phyloP scores from a whole-genome alignment of 805 yeast genomes.

The Zygosaccharomyces siamensis region DNA sequence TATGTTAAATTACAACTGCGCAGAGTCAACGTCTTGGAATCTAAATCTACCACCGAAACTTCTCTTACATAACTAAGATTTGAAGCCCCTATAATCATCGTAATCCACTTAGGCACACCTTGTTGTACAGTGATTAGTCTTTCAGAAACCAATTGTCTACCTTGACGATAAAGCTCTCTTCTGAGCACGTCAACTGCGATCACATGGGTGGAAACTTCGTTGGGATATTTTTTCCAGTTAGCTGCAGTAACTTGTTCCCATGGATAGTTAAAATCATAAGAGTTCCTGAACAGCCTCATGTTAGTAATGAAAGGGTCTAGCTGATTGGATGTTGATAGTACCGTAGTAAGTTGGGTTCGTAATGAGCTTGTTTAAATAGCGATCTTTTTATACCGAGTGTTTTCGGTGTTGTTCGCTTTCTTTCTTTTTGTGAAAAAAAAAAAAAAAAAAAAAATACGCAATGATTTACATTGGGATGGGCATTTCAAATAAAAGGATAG shows the following conservation, averaged over 20 bases:
- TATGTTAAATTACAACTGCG: constrained; percentile 84
- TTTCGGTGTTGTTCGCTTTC: constrained; percentile 1
- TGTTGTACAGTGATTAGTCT: constrained; percentile 86
- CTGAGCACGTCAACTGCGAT: constrained; percentile 85
- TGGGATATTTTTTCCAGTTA: constrained; percentile 96
- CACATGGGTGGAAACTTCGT: constrained; percentile 86
- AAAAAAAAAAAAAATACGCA: neutral
- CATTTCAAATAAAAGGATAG: neutral
- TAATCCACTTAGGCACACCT: constrained; percentile 77
- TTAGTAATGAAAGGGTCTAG: neutral
- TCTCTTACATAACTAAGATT: constrained; percentile 81
- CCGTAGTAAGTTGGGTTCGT: too few species aligned
- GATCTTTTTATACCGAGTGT: neutral
- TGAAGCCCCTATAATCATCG: constrained; percentile 64
- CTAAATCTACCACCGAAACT: constrained; percentile 75
- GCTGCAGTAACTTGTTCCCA: constrained; percentile 97
- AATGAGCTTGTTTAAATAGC: neutral
- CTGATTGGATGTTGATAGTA: neutral
- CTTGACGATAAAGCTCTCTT: constrained; percentile 56
- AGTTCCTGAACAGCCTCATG: constrained; percentile 77
- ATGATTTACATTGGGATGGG: constrained; percentile 1
- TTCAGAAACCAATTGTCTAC: constrained; percentile 66
- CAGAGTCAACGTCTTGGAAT: constrained; percentile 59
- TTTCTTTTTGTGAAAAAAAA: neutral
- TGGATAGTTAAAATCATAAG: constrained; percentile 69